Conservation (phyloP, 2,329 filamentous ascomycete species). For the Alternaria hordeiaustralica region DNA sequence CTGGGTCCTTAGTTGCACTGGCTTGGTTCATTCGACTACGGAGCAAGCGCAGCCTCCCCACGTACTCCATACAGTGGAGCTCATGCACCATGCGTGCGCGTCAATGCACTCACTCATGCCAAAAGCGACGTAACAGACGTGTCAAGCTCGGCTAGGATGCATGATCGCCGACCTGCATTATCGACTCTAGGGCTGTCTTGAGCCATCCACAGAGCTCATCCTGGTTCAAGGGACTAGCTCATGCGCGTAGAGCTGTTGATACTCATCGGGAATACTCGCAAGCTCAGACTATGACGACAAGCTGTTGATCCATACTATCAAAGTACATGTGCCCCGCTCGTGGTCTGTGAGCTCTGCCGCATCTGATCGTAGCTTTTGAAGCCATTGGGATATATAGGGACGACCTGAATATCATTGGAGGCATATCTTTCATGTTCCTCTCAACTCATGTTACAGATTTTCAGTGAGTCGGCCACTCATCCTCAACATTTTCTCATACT, state of each 20-base stretch:
- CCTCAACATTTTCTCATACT: not conserved
- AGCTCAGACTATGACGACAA: constrained; percentile 2
- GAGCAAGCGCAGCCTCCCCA: constrained; percentile 4
- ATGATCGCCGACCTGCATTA: constrained; percentile 16
- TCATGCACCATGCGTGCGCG: constrained; percentile 1
- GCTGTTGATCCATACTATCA: constrained; percentile 13
- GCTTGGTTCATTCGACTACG: not conserved
- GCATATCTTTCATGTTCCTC: constrained; percentile 3
- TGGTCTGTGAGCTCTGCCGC: constrained; percentile 9
- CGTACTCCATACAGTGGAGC: not conserved
- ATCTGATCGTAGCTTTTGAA: constrained; percentile 8
- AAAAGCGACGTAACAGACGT: not conserved
- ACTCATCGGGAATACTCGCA: not conserved
- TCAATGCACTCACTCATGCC: constrained; percentile 5
- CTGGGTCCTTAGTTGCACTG: not conserved
- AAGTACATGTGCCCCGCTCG: constrained; percentile 18
- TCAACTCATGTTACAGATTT: constrained; percentile 31
- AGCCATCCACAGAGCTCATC: constrained; percentile 9
- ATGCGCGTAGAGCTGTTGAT: constrained; percentile 3
- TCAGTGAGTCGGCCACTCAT: constrained; percentile 15
- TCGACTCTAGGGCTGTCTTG: constrained; percentile 1
- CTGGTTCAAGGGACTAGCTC: constrained; percentile 12
- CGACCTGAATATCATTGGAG: not conserved
- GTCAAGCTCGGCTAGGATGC: constrained; percentile 1
- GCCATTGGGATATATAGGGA: constrained; percentile 12